Base-by-base conservation (phyloP, 164 flowering plant species). In the Magnolia kwangsiensis region DNA sequence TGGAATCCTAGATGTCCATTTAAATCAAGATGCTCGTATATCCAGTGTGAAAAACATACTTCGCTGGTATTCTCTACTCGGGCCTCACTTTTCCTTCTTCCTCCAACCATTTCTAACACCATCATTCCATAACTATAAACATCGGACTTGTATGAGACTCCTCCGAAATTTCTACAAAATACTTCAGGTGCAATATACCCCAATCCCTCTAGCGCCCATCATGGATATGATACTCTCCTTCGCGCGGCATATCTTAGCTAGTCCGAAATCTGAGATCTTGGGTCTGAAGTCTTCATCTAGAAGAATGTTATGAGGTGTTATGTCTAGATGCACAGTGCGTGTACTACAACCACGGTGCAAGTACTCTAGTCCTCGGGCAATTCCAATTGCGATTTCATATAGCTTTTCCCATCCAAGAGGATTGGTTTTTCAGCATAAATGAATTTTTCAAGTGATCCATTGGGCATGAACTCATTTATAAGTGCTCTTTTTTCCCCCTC, bases 111-210 rank as follows among this genome's bases (percentile, higher is more conserved):
- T 18, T 21, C 50, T 37, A 73, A 11, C 19, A 73, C 31, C 63
- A 73, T 7, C 76, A 74, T 74, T 9, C 76, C 76, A 37, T 58
- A 63, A 50, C 76, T 74, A 74, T 74, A 74, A 29, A 64, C 69
- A 63, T 63, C 69, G 0, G 69, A 74, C 58, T 74, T 74, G 19
- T 74, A 69, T 0, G 69, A 73, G n/a, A 73, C 70, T 58, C 64
- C 49, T 14, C 64, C 64, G 58, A 72, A 11, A 23, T 72, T 72
- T 55, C 65, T 61, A 19, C 45, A 59, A n/a, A 16, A 31, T n/a
- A 74, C 76, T 20, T 74, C 76, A 10, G 76, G 76, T 4, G 76
- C 76, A 18, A 64, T 74, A 21, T 74, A 74, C n/a, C 76, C 76
- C 4, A 8, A 70, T 74, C 16, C 76, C 76, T 64, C 67, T 31